Base-by-base conservation (phyloP, 768 basidiomycete species). In the Jaapia argillacea region DNA sequence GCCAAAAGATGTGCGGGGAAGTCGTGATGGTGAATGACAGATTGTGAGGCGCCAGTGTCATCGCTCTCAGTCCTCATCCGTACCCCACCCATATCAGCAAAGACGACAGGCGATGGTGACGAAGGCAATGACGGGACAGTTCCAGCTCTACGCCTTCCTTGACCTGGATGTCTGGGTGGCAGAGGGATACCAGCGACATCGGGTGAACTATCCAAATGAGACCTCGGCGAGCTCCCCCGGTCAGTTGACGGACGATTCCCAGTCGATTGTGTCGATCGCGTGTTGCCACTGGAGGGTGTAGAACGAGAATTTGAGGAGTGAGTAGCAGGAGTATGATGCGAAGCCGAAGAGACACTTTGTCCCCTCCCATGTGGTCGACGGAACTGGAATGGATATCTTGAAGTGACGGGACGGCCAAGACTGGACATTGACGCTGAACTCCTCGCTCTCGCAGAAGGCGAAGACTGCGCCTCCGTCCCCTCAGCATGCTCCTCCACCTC, bases 351-450 rank as follows among this genome's bases (percentile, higher is more conserved):
- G 61, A 60, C 21, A 57, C 44, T 49, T 59, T 63, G 12, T 61
- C 65, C 0, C 77, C 72, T 5, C 74, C 71, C 1, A 1, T 58
- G 57, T 5, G 74, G 73, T 2, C 70, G 70, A 16, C 79, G 77
- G 59, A 75, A 74, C 42, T 75, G 69, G 70, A 85, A 84, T 6
- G 82, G 84, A 54, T 81, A 83, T 0, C 79, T 72, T 20, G 83
- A 78, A 25, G 65, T 59, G 42, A 90, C 69, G 1, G 85, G 87
- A 20, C 83, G 80, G 2, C 88, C 88, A 4, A 91, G 72, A 48
- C 82, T 85, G 3, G 87, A 90, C 79, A 91, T 79, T 5, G 88
- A 90, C 16, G 78, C 84, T 0, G 85, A 86, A 4, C 76, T 81
- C 14, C 79, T 71, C 33, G 75, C 37, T 22, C 16, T 33, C 31